Conservation (phyloP, 2,329 filamentous ascomycete species). For the Rhinocladiella mackenziei region DNA sequence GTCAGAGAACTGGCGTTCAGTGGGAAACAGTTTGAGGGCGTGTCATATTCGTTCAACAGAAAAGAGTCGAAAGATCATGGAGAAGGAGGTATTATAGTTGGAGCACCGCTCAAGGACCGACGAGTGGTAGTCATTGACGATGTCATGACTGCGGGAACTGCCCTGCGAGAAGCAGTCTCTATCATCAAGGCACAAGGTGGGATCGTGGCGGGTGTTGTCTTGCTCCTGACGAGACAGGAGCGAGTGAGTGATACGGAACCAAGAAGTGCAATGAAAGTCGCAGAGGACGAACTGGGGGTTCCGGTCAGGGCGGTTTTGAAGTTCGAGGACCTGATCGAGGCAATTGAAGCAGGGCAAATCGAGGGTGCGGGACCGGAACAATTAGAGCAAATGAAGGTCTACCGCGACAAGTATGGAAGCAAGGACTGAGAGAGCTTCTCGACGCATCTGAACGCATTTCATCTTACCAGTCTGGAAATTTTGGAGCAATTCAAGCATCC, state of each 20-base stretch:
- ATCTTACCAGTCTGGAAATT: too few species aligned
- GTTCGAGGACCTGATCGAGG: constrained; percentile 75
- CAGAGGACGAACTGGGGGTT: constrained; percentile 76
- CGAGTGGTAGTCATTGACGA: constrained; percentile 89
- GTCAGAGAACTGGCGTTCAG: constrained; percentile 70
- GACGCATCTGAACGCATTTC: too few species aligned
- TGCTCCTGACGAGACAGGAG: constrained; percentile 73
- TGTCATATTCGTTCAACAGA: constrained; percentile 87
- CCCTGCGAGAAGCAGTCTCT: constrained; percentile 84
- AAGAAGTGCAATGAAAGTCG: constrained; percentile 79
- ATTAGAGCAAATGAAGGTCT: constrained; percentile 66
- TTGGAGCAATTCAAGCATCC: too few species aligned
- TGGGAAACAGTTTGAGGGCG: constrained; percentile 46
- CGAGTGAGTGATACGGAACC: constrained; percentile 61
- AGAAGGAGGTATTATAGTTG: constrained; percentile 90
- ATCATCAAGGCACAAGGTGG: constrained; percentile 86
- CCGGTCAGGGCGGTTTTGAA: constrained; percentile 80
- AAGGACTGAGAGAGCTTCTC: constrained; percentile 31
- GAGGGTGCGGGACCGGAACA: constrained; percentile 59
- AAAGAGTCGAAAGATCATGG: constrained; percentile 97
- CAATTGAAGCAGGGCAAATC: constrained; percentile 48
- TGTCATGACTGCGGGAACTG: constrained; percentile 92
- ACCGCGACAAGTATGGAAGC: constrained; percentile 52
- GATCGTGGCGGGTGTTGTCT: constrained; percentile 77
- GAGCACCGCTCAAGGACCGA: constrained; percentile 78